A percentile compares a stretch with the other conserved stretches of the same genome.
Evolutionary conservation across 495 filamentous ascomycete species (phyloP).

Genomic region (Penicillium taxi): DNA sequence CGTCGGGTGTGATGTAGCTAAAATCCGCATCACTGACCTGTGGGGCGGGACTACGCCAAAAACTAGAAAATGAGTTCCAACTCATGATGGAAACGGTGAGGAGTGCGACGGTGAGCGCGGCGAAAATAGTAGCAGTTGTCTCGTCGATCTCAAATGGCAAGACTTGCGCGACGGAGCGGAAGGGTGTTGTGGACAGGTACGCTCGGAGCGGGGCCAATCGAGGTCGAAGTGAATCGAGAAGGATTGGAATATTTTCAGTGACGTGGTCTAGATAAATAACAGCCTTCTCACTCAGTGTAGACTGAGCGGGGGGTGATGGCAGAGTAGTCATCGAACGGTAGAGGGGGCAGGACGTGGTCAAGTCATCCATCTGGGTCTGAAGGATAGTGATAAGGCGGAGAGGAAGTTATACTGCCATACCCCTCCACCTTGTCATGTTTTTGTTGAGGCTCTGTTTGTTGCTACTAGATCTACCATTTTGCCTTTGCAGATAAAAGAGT

Average conservation of each 20-base stretch:
- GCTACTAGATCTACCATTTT: too few species aligned
- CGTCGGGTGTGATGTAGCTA: constrained; percentile 70
- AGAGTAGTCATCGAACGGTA: constrained; percentile 33
- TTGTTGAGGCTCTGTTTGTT: too few species aligned
- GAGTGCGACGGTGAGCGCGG: constrained; percentile 39
- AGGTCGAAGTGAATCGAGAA: constrained; percentile 34
- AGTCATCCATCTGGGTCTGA: constrained; percentile 15
- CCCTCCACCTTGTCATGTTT: constrained; percentile 1
- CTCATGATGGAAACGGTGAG: constrained; percentile 50
- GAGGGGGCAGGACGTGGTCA: constrained; percentile 12
- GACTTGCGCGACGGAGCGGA: constrained; percentile 20
- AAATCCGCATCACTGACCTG: constrained; percentile 71
- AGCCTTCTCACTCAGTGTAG: constrained; percentile 42
- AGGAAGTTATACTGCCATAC: constrained; percentile 21
- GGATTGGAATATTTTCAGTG: constrained; percentile 45
- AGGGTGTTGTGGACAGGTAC: constrained; percentile 35
- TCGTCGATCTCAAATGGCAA: constrained; percentile 23
- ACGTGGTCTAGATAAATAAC: constrained; percentile 46
- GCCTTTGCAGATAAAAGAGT: too few species aligned
- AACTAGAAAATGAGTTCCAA: constrained; percentile 47
- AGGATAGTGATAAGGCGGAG: constrained; percentile 27
- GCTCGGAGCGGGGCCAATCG: constrained; percentile 28
- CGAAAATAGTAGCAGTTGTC: constrained; percentile 12
- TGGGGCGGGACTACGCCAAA: constrained; percentile 47
- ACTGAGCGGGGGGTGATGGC: constrained; percentile 40